phyloP scores from a whole-genome alignment of 2,329 filamentous ascomycete genomes.

The Dactylellina leptospora region DNA sequence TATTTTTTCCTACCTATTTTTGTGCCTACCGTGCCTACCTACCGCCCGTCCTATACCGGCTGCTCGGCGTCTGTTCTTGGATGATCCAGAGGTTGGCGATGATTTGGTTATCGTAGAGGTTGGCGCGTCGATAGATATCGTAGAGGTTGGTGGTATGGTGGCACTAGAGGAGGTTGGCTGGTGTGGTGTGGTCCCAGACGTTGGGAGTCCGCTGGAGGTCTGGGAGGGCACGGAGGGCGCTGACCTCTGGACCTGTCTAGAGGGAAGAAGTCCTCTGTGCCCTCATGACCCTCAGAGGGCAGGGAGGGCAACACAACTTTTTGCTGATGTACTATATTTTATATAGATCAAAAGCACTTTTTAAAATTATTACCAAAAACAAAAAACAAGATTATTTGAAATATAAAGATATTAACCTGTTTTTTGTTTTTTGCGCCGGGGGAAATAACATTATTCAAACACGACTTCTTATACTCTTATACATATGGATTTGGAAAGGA shows the following conservation, averaged over 20 bases:
- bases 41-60: no score
- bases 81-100: not conserved
- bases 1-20: no score
- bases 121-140: no score
- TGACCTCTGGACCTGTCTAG: not conserved
- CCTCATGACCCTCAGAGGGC: not conserved
- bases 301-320: not conserved
- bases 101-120: no score
- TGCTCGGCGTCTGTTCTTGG: no score
- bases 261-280: not conserved
- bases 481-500: not conserved
- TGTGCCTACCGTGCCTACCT: no score
- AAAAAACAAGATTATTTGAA: not conserved
- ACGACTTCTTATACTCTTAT: not conserved
- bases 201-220: not conserved
- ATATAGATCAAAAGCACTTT: conserved; percentile 6
- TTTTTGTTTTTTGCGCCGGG: not conserved
- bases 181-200: not conserved
- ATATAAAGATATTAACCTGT: conserved; percentile 1
- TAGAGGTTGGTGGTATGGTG: no score
- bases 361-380: not conserved
- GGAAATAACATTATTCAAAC: not conserved
- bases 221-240: not conserved
- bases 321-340: not conserved
- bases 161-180: not conserved